Conservation (phyloP, 768 basidiomycete genomes). For the Butyriboletus loyo region DNA sequence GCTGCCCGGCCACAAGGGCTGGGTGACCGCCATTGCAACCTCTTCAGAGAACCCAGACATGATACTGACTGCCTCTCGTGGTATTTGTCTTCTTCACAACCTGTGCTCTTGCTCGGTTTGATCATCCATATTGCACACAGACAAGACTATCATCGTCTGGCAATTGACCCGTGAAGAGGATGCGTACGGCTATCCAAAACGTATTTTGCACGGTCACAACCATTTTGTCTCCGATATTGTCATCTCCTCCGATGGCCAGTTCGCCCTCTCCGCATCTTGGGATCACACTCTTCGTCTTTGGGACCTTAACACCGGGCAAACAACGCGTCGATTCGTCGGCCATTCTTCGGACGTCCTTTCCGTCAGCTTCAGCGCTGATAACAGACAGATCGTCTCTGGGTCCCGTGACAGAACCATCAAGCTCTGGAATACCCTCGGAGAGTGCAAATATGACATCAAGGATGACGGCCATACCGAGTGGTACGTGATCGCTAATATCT, state of each 20-base stretch:
- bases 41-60: constrained; percentile 98
- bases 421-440: constrained; percentile 99
- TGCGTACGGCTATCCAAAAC: constrained; percentile 93
- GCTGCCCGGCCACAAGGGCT: constrained; percentile 90
- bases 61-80: constrained; percentile 97
- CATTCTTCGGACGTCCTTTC: constrained; percentile 98
- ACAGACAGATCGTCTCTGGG: constrained; percentile 98
- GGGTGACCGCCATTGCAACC: constrained; percentile 98
- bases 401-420: constrained; percentile 97
- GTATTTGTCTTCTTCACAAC: constrained; percentile 43
- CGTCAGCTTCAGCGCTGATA: constrained; percentile 99
- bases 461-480: constrained; percentile 98
- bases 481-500: constrained; percentile 32
- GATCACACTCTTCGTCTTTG: constrained; percentile 99
- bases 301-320: constrained; percentile 97
- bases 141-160: constrained; percentile 99
- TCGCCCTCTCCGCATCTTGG: constrained; percentile 98
- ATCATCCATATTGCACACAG: constrained; percentile 61
- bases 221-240: constrained; percentile 99
- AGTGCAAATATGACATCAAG: constrained; percentile 99
- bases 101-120: constrained; percentile 16
- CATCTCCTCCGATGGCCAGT: constrained; percentile 98
- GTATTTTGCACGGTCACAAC: constrained; percentile 97
- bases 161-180: constrained; percentile 92
- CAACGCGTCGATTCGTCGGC: constrained; percentile 96